Evolutionary conservation across 1,284 basidiomycete species (phyloP).

Genomic region (Puccinia horiana): DNA sequence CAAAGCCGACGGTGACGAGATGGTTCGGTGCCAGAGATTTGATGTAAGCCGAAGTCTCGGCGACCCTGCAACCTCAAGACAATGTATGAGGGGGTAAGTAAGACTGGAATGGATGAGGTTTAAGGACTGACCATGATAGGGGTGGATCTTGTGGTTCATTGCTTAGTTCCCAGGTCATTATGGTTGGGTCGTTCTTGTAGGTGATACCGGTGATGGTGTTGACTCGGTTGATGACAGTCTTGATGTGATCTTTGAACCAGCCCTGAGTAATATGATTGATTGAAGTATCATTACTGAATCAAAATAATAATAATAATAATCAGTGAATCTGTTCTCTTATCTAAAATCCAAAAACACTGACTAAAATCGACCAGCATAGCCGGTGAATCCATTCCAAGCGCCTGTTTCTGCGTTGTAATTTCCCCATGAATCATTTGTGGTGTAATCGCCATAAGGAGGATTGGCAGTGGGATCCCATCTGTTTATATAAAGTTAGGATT

Average conservation of each 20-base stretch:
- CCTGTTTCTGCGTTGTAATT: constrained; percentile 33
- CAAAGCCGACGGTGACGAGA: constrained; percentile 54
- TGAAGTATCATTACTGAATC: constrained; percentile 42
- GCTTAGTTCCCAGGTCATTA: constrained; percentile 54
- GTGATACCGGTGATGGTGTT: constrained; percentile 53
- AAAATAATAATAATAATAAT: constrained; percentile 35
- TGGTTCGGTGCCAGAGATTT: constrained; percentile 52
- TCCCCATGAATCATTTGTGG: constrained; percentile 49
- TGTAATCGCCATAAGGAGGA: constrained; percentile 53
- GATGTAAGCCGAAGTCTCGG: constrained; percentile 52
- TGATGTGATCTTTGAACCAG: constrained; percentile 51
- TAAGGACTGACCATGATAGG: constrained; percentile 28
- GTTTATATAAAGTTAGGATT: not conserved
- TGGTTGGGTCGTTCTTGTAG: constrained; percentile 54
- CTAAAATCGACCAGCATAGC: constrained; percentile 53
- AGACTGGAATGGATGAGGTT: not conserved
- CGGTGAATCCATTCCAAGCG: constrained; percentile 12
- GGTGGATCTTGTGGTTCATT: constrained; percentile 53
- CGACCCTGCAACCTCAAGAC: constrained; percentile 45
- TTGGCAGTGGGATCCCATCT: constrained; percentile 51
- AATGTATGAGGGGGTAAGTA: not conserved
- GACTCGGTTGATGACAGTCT: constrained; percentile 51
- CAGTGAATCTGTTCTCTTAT: not conserved
- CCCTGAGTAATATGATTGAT: constrained; percentile 35
- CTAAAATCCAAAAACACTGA: constrained; percentile 18